Percentiles rank a stretch among this genome's conserved stretches.
These are phyloP conservation scores for Penicillium waksmanii DNA, from an alignment of 495 filamentous ascomycete genomes.

Conservation along the genomic window DNA sequence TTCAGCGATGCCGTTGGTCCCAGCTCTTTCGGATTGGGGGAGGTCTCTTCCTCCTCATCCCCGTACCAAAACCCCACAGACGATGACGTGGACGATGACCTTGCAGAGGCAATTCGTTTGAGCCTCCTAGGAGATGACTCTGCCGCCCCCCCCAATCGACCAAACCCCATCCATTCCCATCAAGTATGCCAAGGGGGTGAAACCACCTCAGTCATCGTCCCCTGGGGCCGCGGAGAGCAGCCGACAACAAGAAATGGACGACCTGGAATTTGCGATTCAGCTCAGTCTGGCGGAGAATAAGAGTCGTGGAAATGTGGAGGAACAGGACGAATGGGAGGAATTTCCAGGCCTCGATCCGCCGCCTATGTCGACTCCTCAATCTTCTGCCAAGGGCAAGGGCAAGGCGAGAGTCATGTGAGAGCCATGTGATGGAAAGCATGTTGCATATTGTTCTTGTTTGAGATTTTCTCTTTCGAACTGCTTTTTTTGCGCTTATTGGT, in stretches of 20 bases:
- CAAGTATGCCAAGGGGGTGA: conserved; percentile 49
- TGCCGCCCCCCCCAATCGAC: conserved; percentile 18
- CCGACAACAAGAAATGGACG: conserved; percentile 61
- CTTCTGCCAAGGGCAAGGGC: conserved; percentile 44
- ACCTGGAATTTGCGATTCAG: conserved; percentile 82
- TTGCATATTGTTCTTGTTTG: neutral
- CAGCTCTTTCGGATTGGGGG: conserved; percentile 55
- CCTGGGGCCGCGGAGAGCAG: conserved; percentile 40
- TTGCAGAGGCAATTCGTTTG: conserved; percentile 79
- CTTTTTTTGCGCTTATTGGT: conserved; percentile 5
- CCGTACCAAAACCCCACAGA: conserved; percentile 48
- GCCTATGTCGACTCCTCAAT: conserved; percentile 49
- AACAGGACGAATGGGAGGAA: conserved; percentile 47
- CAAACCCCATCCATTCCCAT: conserved; percentile 54
- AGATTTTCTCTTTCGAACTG: neutral
- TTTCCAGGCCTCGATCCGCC: conserved; percentile 58
- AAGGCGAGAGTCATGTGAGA: conserved; percentile 47
- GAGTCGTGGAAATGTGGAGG: conserved; percentile 45
- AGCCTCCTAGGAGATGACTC: conserved; percentile 63
- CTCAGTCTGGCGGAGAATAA: conserved; percentile 83
- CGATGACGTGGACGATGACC: conserved; percentile 69
- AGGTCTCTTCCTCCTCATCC: conserved; percentile 46
- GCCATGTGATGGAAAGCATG: conserved; percentile 17
- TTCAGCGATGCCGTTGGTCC: conserved; percentile 44
- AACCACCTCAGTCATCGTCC: conserved; percentile 20